Conservation (phyloP, 345 rosid species). For the Adansonia digitata region DNA sequence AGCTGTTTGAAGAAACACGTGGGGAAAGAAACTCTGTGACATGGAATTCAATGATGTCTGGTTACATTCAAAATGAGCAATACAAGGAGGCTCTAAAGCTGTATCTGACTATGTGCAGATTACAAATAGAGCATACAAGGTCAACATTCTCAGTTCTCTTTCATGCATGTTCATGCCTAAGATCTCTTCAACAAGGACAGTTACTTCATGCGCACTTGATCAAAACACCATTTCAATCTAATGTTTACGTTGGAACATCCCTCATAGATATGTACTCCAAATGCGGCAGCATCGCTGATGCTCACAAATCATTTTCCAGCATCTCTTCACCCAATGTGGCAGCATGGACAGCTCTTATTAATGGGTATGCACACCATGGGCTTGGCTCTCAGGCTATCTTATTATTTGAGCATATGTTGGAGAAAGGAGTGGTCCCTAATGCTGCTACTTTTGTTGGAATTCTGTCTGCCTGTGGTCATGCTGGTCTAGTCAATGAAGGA, state of each 20-base stretch:
- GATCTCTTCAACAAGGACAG: constrained; percentile 54
- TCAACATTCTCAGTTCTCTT: constrained; percentile 51
- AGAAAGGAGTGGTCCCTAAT: constrained; percentile 36
- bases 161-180: constrained; percentile 50
- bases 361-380: constrained; percentile 54
- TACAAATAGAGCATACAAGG: constrained; percentile 31
- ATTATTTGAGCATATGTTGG: constrained; percentile 42
- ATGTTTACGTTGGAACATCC: constrained; percentile 51
- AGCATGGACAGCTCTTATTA: constrained; percentile 55
- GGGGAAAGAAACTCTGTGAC: constrained; percentile 45
- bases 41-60: constrained; percentile 60
- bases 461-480: constrained; percentile 44
- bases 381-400: constrained; percentile 41
- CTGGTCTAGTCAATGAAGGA: constrained; percentile 47
- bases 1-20: constrained; percentile 45
- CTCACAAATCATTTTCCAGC: constrained; percentile 35
- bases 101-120: constrained; percentile 30
- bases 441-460: constrained; percentile 51
- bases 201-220: constrained; percentile 43
- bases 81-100: constrained; percentile 41
- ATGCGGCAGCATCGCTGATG: constrained; percentile 48
- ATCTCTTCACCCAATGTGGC: constrained; percentile 49
- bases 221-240: constrained; percentile 40
- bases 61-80: constrained; percentile 37
- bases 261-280: constrained; percentile 63